Conservation (phyloP, 1,284 basidiomycete species). For the Boletus calvinii region DNA sequence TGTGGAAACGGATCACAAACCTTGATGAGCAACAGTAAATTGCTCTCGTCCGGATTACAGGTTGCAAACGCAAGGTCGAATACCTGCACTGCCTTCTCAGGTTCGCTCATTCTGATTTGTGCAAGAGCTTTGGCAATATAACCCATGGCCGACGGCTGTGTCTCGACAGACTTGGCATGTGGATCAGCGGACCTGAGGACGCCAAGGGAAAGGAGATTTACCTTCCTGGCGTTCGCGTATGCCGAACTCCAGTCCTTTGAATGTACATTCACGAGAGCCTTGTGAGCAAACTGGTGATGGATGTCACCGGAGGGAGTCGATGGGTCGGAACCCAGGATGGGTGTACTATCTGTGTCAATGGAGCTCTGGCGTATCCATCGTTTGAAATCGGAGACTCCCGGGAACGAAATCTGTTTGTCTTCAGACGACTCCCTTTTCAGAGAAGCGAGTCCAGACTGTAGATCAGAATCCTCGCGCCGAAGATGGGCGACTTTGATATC, state of each 20-base stretch:
- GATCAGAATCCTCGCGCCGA: too few relatives aligned
- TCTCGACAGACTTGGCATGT: slow-evolving; percentile 1
- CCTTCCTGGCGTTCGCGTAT: not conserved
- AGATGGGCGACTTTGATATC: too few relatives aligned
- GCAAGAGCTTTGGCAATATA: slow-evolving; percentile 7
- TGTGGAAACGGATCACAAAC: not conserved
- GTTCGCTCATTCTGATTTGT: not conserved
- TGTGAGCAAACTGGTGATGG: not conserved
- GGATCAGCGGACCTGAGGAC: not conserved
- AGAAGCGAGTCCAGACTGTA: not conserved
- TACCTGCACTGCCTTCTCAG: not conserved
- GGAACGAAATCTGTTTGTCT: not conserved
- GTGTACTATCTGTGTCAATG: not conserved
- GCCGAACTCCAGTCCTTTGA: not conserved
- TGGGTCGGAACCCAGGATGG: not conserved
- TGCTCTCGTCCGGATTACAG: not conserved
- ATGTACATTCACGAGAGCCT: not conserved
- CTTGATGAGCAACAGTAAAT: slow-evolving; percentile 9
- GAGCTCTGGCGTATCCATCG: not conserved
- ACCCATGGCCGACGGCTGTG: slow-evolving; percentile 4
- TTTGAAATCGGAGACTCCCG: not conserved
- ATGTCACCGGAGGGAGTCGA: not conserved
- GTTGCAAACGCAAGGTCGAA: slow-evolving; percentile 5
- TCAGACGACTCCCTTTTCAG: not conserved
- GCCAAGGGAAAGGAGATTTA: not conserved